Evolutionary conservation across 106 monocot genomes (phyloP), one percentile per base, ranked within the genome.

Genomic region (Agapanthus africanus): DNA sequence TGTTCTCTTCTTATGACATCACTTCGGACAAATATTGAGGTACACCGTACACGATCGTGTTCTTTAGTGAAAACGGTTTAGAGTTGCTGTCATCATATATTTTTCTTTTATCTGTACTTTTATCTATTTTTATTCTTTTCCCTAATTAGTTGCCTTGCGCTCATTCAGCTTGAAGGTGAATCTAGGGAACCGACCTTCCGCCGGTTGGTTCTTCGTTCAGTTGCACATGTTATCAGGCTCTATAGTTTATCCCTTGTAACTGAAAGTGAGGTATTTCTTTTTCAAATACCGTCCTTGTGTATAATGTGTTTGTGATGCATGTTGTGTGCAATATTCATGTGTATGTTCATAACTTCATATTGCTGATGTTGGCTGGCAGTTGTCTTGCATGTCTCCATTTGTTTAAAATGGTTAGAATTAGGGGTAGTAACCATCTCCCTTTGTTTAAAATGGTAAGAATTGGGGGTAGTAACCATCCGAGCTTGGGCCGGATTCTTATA

Each of bases 1-100:
- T 91, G 95, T 70, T 97, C 95, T 49, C 88, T 97, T 67, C 91
- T 97, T 80, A 91, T 97, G 95, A 97, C 91, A 62, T 97, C 95
- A 33, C 84, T 97, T 59, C 81, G 95, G 42, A 97, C 86, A 32
- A 97, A 97, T 79, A 66, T 71, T 68, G 95, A 97, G 85, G 95
- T 91, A 81, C n/a, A n/a, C n/a, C n/a, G n/a, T n/a, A n/a, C 27
- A 52, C 37, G 33, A 28, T 32, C 23, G 13, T 51, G 57, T 30
- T 59, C 10, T 35, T 41, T 32, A 13, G 11, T 56, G 7, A 62
- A 31, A 39, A 33, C 26, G 56, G 39, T 62, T n/a, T 39, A 19
- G 34, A 42, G 67, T 34, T 42, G 25, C 19, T 34, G 31, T 62
- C 18, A n/a, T 16, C 2, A 47, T 63, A 40, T 72, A 46, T n/a